A percentile compares a stretch with the other conserved stretches of the same genome.
Evolutionary conservation across 2,329 filamentous ascomycete species (phyloP).

Genomic region (Pseudogymnoascus sp.): DNA sequence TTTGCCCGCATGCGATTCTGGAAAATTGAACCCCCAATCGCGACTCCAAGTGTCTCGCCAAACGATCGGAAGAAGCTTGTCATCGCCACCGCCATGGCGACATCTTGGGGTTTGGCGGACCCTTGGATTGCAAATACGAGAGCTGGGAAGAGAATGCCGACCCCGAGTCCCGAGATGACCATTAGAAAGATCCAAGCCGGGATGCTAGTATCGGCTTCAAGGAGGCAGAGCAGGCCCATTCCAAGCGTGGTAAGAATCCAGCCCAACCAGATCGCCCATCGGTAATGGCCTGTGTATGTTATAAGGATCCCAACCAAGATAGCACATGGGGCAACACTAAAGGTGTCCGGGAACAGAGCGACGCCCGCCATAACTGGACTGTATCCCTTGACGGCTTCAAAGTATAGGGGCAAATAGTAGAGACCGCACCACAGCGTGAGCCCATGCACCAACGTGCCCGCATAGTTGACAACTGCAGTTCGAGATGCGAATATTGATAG

Average conservation of each 20-base stretch:
- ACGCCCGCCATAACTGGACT: constrained; percentile 44
- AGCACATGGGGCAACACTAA: constrained; percentile 55
- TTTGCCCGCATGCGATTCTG: constrained; percentile 43
- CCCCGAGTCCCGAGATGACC: constrained; percentile 49
- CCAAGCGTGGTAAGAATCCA: constrained; percentile 52
- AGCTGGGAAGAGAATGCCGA: constrained; percentile 54
- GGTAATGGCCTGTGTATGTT: constrained; percentile 47
- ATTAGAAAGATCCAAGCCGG: constrained; percentile 51
- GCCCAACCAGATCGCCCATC: constrained; percentile 49
- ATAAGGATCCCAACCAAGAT: constrained; percentile 46
- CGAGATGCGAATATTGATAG: constrained; percentile 34
- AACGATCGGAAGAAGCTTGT: constrained; percentile 59
- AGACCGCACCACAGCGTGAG: constrained; percentile 43
- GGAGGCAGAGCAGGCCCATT: constrained; percentile 43
- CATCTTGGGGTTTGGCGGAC: constrained; percentile 44
- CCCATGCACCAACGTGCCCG: constrained; percentile 47
- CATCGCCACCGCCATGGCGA: constrained; percentile 51
- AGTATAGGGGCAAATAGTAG: constrained; percentile 45
- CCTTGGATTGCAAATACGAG: constrained; percentile 56
- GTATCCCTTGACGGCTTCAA: constrained; percentile 42
- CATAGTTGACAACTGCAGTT: constrained; percentile 41
- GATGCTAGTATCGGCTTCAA: constrained; percentile 42
- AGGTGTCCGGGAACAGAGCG: constrained; percentile 49
- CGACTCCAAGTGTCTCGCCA: constrained; percentile 56
- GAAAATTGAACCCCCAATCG: constrained; percentile 58